Conservation (phyloP, 768 basidiomycete species). For the Suillus hirtellus region DNA sequence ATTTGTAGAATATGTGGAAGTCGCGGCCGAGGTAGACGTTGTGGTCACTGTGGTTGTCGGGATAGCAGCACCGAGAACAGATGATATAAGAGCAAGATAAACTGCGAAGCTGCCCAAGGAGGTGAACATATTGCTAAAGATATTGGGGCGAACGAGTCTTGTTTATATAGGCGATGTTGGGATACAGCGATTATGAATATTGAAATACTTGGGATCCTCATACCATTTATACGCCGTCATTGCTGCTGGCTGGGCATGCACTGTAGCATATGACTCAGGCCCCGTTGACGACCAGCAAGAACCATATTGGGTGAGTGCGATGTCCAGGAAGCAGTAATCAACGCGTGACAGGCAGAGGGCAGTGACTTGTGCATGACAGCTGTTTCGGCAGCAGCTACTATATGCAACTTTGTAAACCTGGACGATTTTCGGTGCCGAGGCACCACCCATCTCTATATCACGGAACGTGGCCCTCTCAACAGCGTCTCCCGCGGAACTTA, state of each 20-base stretch:
- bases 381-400: neutral
- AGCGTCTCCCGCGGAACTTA: neutral
- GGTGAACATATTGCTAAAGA: neutral
- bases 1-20: neutral
- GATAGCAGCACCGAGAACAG: neutral
- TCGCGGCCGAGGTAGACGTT: neutral
- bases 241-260: neutral
- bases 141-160: no score
- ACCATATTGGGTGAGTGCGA: neutral
- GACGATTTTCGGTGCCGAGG: neutral
- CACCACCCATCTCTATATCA: neutral
- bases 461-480: no score
- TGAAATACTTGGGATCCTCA: neutral
- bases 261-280: neutral
- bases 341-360: neutral
- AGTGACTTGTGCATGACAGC: neutral
- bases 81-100: neutral
- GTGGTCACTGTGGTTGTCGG: neutral
- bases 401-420: neutral
- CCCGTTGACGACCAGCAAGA: neutral
- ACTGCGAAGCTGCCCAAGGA: neutral
- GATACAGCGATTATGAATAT: neutral
- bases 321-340: neutral
- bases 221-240: slow-evolving; percentile 1
- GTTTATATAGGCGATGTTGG: neutral